A percentile compares a stretch with the other conserved stretches of the same genome.
Conservation (phyloP, 129 eudicot genomes). For the Deinandra increscens region DNA sequence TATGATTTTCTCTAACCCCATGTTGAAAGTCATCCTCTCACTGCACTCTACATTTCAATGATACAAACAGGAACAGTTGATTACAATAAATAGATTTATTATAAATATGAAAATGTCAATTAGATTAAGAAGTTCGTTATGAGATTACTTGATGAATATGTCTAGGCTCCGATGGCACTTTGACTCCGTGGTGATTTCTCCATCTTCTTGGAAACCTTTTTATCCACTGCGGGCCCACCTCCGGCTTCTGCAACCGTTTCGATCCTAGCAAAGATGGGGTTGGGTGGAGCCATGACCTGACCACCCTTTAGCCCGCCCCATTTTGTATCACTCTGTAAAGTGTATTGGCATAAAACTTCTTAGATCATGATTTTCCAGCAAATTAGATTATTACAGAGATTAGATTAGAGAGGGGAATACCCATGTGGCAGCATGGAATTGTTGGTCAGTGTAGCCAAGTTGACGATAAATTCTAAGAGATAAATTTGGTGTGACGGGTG, state of each 20-base stretch:
- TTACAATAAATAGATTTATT: neutral
- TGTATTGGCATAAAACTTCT: neutral
- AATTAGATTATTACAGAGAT: neutral
- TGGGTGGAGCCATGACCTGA: slow-evolving; percentile 73
- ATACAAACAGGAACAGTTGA: slow-evolving; percentile 5
- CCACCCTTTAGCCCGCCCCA: slow-evolving; percentile 96
- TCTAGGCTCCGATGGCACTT: slow-evolving; percentile 41
- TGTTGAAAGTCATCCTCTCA: neutral
- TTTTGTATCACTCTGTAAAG: slow-evolving; percentile 62
- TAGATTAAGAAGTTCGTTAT: neutral
- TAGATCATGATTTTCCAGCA: neutral
- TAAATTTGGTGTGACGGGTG: slow-evolving; percentile 74
- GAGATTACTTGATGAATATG: neutral
- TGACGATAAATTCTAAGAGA: slow-evolving; percentile 69
- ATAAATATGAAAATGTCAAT: neutral
- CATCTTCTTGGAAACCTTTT: slow-evolving; percentile 61
- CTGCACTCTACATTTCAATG: neutral
- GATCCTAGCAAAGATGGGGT: slow-evolving; percentile 74
- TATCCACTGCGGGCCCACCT: slow-evolving; percentile 31
- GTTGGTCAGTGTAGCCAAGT: slow-evolving; percentile 88
- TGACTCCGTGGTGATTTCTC: slow-evolving; percentile 35
- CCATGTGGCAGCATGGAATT: slow-evolving; percentile 74
- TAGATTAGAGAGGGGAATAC: slow-evolving; percentile 33
- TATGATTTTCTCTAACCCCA: neutral
- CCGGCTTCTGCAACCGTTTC: slow-evolving; percentile 41